Percentiles rank a stretch among this genome's conserved stretches.
These are phyloP conservation scores for Ophiobolus disseminans DNA, from an alignment of 2,329 filamentous ascomycete species.

Conservation along the genomic window DNA sequence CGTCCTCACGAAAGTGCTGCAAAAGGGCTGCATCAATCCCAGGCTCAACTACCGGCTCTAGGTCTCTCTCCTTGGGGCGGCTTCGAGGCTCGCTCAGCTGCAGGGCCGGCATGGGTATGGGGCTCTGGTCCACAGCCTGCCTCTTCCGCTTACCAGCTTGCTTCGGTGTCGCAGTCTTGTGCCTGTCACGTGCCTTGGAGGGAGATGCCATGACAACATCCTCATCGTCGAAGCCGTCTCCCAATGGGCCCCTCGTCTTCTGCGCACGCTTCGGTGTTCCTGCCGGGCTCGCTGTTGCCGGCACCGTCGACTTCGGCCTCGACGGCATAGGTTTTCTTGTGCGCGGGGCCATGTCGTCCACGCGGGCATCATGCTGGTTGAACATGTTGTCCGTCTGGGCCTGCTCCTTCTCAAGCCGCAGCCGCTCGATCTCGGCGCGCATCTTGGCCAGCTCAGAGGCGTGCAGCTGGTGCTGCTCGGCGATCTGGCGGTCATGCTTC, in stretches of 20 bases:
- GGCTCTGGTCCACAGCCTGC: slow-evolving; percentile 66
- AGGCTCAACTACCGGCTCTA: background rate
- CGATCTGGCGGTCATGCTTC: slow-evolving; percentile 69
- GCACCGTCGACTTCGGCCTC: slow-evolving; percentile 28
- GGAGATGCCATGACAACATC: slow-evolving; percentile 65
- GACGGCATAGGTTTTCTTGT: slow-evolving; percentile 45
- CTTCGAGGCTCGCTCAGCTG: slow-evolving; percentile 52
- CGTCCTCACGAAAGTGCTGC: slow-evolving; percentile 47
- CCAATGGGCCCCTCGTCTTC: slow-evolving; percentile 62
- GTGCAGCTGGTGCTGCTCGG: slow-evolving; percentile 67
- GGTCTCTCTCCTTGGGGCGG: slow-evolving; percentile 49
- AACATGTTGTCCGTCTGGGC: slow-evolving; percentile 76
- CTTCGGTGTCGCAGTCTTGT: slow-evolving; percentile 66
- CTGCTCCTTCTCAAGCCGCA: slow-evolving; percentile 69
- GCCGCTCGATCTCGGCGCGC: slow-evolving; percentile 68
- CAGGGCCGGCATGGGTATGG: slow-evolving; percentile 62
- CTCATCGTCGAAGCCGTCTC: slow-evolving; percentile 79
- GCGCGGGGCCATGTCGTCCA: slow-evolving; percentile 54
- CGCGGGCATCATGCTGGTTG: slow-evolving; percentile 73
- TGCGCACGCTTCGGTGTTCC: slow-evolving; percentile 68
- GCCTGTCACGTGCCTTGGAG: slow-evolving; percentile 56
- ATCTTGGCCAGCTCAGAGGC: slow-evolving; percentile 70
- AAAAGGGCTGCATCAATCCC: slow-evolving; percentile 42
- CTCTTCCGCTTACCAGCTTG: slow-evolving; percentile 73
- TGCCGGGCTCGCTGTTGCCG: slow-evolving; percentile 38